Conservation (phyloP, 805 yeast genomes). For the Grigorovia transvaalensis region DNA sequence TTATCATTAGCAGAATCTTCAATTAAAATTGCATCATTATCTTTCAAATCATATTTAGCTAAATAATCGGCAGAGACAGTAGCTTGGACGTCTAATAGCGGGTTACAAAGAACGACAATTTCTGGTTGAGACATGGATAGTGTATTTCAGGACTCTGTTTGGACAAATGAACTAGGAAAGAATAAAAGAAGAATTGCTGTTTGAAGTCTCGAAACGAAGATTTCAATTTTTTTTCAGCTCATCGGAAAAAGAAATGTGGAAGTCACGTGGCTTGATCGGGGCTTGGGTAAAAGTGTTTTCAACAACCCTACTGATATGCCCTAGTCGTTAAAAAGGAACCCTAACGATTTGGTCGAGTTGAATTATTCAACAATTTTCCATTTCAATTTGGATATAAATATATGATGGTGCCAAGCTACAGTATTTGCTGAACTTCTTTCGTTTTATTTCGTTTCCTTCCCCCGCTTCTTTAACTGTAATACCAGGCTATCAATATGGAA, state of each 20-base stretch:
- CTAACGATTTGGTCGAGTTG: not conserved
- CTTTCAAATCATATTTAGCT: slow-evolving; percentile 72
- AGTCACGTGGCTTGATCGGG: not conserved
- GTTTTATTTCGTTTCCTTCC: too few species aligned
- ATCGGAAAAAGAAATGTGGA: not conserved
- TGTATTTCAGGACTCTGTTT: too few species aligned
- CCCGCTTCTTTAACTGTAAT: not conserved
- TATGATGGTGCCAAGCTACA: too few species aligned
- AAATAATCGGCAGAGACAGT: slow-evolving; percentile 59
- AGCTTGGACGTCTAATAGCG: slow-evolving; percentile 79
- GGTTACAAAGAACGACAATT: slow-evolving; percentile 85
- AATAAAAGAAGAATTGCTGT: not conserved
- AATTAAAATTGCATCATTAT: slow-evolving; percentile 82
- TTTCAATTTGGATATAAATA: too few species aligned
- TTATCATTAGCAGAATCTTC: slow-evolving; percentile 49
- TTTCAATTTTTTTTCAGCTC: not conserved
- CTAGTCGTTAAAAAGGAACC: not conserved
- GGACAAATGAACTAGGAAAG: too few species aligned
- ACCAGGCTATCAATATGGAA: not conserved
- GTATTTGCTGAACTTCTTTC: too few species aligned
- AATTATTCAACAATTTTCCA: not conserved
- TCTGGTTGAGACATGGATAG: slow-evolving; percentile 10
- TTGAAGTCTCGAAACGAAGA: not conserved
- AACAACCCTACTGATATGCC: too few species aligned
- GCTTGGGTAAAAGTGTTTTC: too few species aligned